These are phyloP conservation scores for Kwoniella dendrophila DNA, from an alignment of 768 basidiomycete species.

Conservation along the genomic window DNA sequence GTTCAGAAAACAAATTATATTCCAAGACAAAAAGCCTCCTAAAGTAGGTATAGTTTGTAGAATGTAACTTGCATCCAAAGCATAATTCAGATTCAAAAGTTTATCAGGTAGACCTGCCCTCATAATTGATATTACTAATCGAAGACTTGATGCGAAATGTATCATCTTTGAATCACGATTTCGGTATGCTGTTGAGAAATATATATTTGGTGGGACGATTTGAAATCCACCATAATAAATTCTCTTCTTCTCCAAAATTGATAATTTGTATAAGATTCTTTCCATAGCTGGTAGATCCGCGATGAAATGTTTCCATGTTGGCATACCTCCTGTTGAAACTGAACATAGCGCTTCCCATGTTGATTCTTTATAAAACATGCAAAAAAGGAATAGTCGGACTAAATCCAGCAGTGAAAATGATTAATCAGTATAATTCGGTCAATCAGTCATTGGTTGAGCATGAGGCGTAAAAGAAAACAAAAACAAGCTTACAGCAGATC, in stretches of 20 bases:
- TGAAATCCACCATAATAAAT: conserved; percentile 37
- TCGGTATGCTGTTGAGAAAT: conserved; percentile 22
- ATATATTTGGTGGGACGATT: conserved; percentile 33
- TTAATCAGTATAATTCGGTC: not conserved
- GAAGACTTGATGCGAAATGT: conserved; percentile 34
- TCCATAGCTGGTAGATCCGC: conserved; percentile 29
- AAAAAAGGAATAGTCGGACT: conserved; percentile 41
- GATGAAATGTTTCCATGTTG: conserved; percentile 29
- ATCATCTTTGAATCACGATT: conserved; percentile 4
- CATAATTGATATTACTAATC: conserved; percentile 34
- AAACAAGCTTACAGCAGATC: conserved; percentile 37
- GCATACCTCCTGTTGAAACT: conserved; percentile 28
- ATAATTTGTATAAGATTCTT: conserved; percentile 27
- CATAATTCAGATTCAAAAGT: conserved; percentile 25
- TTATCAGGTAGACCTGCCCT: conserved; percentile 23
- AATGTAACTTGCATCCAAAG: conserved; percentile 27
- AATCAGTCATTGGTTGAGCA: not conserved
- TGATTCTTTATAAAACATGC: conserved; percentile 25
- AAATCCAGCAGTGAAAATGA: not conserved
- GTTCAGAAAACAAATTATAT: conserved; percentile 30
- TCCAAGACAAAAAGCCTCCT: conserved; percentile 35
- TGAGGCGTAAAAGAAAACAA: not conserved
- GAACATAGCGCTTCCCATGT: conserved; percentile 28
- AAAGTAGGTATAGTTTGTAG: conserved; percentile 34
- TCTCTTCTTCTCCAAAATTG: conserved; percentile 18